These are phyloP conservation scores for Eucalyptus erythrocorys DNA, from an alignment of 345 rosid genomes.

Conservation along the genomic window DNA sequence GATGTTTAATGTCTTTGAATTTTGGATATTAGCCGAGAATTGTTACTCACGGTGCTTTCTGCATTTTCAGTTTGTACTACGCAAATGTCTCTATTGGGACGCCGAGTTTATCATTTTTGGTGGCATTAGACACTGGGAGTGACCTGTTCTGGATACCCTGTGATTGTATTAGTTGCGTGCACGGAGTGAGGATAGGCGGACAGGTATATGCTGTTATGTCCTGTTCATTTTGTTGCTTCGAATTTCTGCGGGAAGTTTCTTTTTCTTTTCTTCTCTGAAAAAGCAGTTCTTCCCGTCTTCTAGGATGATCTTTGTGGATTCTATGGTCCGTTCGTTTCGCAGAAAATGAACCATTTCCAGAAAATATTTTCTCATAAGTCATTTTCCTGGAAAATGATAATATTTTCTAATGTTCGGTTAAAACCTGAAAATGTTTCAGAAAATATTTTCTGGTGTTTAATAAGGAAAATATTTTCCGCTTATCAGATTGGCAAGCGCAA, in stretches of 20 bases:
- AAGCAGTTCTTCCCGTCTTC: not conserved
- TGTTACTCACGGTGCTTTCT: not conserved
- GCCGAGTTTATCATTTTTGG: constrained; percentile 57
- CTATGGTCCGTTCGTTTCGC: too few species aligned
- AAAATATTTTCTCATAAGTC: too few species aligned
- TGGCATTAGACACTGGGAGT: constrained; percentile 91
- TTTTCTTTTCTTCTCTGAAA: not conserved
- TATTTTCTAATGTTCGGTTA: too few species aligned
- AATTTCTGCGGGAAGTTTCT: not conserved
- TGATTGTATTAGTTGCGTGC: constrained; percentile 57
- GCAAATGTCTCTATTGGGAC: constrained; percentile 72
- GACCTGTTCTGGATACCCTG: constrained; percentile 95
- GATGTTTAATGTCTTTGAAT: not conserved
- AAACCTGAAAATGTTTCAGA: too few species aligned
- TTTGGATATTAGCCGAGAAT: not conserved
- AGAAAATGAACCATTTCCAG: too few species aligned
- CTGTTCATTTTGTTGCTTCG: not conserved
- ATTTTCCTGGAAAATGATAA: too few species aligned
- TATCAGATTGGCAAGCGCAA: too few species aligned
- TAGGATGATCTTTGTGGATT: not conserved
- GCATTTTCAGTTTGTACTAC: constrained; percentile 51
- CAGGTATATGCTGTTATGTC: constrained; percentile 12
- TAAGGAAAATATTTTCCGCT: too few species aligned
- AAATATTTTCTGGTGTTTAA: too few species aligned
- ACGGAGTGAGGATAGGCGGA: constrained; percentile 15